Evolutionary conservation across 768 basidiomycete genomes (phyloP).

Genomic region (Auriscalpium orientale): DNA sequence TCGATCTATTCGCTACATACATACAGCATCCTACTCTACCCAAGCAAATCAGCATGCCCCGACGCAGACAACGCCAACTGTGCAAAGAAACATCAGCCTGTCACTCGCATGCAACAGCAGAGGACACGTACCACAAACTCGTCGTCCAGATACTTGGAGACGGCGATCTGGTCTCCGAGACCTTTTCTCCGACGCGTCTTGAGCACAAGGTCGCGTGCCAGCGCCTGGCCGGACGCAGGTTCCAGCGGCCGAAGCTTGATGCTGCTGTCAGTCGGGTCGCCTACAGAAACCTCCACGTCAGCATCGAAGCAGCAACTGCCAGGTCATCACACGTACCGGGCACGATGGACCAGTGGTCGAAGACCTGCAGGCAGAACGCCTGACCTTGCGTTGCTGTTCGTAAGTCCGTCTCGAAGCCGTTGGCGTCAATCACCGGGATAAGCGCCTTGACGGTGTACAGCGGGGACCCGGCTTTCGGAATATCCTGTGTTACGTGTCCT

Average conservation of each 20-base stretch:
- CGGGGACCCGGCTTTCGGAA: conserved; percentile 96
- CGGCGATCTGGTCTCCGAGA: conserved; percentile 92
- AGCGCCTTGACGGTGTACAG: conserved; percentile 97
- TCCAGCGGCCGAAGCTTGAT: conserved; percentile 95
- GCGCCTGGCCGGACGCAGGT: conserved; percentile 91
- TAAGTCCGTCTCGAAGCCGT: conserved; percentile 97
- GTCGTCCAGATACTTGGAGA: conserved; percentile 95
- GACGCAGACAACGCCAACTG: conserved; percentile 91
- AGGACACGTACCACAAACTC: conserved; percentile 76
- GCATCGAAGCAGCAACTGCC: background rate
- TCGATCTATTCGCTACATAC: conserved; percentile 5
- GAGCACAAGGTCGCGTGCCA: conserved; percentile 90
- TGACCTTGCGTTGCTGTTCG: conserved; percentile 97
- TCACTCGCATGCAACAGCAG: background rate
- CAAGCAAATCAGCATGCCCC: conserved; percentile 89
- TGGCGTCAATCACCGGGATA: conserved; percentile 97
- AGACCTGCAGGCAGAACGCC: conserved; percentile 96
- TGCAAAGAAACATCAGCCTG: conserved; percentile 7
- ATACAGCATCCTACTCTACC: conserved; percentile 28
- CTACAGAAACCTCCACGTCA: conserved; percentile 30
- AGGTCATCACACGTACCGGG: conserved; percentile 52
- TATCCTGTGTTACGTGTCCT: conserved; percentile 98
- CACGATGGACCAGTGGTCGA: conserved; percentile 99
- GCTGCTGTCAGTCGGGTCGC: conserved; percentile 95
- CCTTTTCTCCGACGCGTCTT: conserved; percentile 97